phyloP scores from a whole-genome alignment of 2,329 filamentous ascomycete species.

The Calonectria multiphialidica region DNA sequence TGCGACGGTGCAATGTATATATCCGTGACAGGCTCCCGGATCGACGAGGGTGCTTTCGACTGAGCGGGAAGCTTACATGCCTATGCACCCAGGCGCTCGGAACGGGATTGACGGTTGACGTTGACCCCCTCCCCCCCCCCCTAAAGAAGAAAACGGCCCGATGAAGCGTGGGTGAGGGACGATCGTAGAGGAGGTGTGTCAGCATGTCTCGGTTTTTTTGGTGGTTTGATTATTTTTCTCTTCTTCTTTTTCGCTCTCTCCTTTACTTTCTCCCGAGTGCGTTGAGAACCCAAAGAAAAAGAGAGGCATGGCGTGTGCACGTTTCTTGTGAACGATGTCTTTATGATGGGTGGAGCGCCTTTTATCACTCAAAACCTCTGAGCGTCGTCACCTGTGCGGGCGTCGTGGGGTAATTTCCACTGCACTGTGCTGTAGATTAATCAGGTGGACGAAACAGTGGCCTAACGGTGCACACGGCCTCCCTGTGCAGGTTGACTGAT shows the following conservation, averaged over 20 bases:
- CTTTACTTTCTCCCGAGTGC: background rate
- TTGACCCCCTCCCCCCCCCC: constrained; percentile 8
- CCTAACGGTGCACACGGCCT: background rate
- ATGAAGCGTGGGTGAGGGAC: constrained; percentile 15
- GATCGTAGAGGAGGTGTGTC: constrained; percentile 1
- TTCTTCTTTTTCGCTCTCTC: background rate
- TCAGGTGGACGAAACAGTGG: background rate
- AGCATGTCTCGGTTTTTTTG: background rate
- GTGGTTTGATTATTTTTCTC: too few relatives aligned
- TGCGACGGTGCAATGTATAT: constrained; percentile 4
- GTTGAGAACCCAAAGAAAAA: background rate
- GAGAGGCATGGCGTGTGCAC: background rate
- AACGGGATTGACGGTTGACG: constrained; percentile 7
- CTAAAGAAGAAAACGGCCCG: constrained; percentile 19
- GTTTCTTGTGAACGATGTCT: background rate
- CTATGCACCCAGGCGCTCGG: constrained; percentile 12
- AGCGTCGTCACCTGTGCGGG: background rate
- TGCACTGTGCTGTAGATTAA: background rate
- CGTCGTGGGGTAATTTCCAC: constrained; percentile 1
- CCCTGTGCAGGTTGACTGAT: background rate
- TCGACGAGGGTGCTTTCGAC: background rate
- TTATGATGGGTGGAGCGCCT: background rate
- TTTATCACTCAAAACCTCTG: background rate
- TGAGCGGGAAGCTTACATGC: constrained; percentile 3
- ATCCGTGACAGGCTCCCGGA: constrained; percentile 3